These are phyloP conservation scores for Pythium chondricola DNA, from an alignment of 352 stramenopile genomes.

Conservation along the genomic window DNA sequence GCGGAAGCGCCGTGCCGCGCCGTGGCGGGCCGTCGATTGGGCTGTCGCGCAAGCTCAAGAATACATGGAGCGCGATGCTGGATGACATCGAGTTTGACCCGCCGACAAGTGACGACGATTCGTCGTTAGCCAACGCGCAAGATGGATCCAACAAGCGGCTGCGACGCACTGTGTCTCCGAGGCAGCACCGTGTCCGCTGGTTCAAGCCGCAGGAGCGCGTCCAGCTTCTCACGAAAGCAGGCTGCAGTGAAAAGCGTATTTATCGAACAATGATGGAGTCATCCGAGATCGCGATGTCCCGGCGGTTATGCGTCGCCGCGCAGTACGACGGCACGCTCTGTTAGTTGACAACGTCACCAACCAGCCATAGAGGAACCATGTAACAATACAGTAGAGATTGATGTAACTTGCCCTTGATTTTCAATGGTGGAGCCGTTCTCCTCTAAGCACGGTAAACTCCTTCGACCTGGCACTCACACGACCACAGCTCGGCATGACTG, in stretches of 20 bases:
- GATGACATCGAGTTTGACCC: constrained; percentile 16
- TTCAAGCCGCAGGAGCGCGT: constrained; percentile 14
- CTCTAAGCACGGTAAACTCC: too few relatives aligned
- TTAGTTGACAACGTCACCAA: neutral
- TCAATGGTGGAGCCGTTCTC: too few relatives aligned
- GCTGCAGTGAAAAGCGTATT: constrained; percentile 13
- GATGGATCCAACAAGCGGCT: neutral
- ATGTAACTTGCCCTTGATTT: too few relatives aligned
- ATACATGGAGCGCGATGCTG: constrained; percentile 25
- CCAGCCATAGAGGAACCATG: neutral
- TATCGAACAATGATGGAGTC: constrained; percentile 18
- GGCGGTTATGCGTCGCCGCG: constrained; percentile 2
- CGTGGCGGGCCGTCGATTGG: constrained; percentile 37
- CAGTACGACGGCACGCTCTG: neutral
- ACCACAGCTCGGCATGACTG: too few relatives aligned
- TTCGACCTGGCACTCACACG: too few relatives aligned
- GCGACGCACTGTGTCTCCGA: neutral
- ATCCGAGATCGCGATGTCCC: constrained; percentile 12
- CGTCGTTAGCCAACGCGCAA: neutral
- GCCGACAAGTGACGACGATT: neutral
- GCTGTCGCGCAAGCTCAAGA: constrained; percentile 30
- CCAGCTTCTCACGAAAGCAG: constrained; percentile 4
- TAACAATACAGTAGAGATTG: too few relatives aligned
- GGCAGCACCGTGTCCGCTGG: constrained; percentile 9
- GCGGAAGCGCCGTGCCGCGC: constrained; percentile 35